Evolutionary conservation across 108 stramenopile species (phyloP), one percentile per base, ranked within the genome.

Genomic region (Chaetoceros muelleri): DNA sequence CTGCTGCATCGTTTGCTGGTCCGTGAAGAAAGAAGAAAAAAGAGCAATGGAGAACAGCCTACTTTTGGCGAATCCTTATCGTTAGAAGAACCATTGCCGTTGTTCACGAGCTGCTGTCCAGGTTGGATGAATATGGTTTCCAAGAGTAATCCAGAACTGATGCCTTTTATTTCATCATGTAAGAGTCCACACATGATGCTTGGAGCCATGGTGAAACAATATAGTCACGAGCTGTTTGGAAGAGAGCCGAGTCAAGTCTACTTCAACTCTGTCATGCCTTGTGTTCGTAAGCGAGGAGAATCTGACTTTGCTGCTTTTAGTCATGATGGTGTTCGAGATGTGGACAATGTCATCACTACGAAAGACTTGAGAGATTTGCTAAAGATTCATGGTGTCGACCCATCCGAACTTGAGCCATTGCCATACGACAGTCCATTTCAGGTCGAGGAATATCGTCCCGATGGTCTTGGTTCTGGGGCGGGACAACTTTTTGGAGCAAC

Each of bases 81-180:
- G n/a, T n/a, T n/a, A n/a, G 71, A 62, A 55, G 60, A 45, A 29
- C 30, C 66, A 16, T 67, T 77, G 18, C 76, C 78, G 19, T 48
- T 72, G 44, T 73, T 73, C 49, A 73, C 72, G 25, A 70, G 68
- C 7, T 79, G 78, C 28, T 79, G 78, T 44, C 78, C 78, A 22
- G 78, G 78, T 2, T 79, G 78, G 78, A 72, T 79, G 30, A 75
- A 75, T 44, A 60, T 57, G 22, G 67, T 79, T 7, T 70, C 74
- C 30, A 56, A 67, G 18, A 50, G 61, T 51, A 45, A 60, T 29
- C 78, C 78, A 16, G 70, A 79, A 23, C 60, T 79, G 5, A 69
- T 75, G 29, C 74, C 78, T 10, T 70, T 75, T 51, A 45, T 79
- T 19, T 65, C 64, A 18, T 75, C 70, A 19, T 64, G 65, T 10